Base-by-base conservation (phyloP, 2,329 filamentous ascomycete species). In the Pseudocercospora macadamiae region DNA sequence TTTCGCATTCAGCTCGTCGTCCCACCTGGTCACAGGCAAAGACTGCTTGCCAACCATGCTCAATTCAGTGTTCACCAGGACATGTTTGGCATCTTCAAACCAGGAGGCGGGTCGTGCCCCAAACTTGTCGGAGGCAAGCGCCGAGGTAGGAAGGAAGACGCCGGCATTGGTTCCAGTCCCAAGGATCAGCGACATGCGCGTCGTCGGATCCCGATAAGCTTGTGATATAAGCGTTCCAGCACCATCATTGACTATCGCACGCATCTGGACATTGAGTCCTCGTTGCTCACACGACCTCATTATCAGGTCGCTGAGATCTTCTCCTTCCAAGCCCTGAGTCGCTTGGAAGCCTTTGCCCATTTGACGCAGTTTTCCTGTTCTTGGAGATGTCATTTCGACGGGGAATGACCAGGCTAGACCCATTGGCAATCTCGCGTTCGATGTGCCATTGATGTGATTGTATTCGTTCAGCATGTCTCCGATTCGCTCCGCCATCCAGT, bases 341-440 rank as follows among this genome's bases (percentile, higher is more conserved):
- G 84, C 86, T 54, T 77, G 75, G 68, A 88, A 88, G 0, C 85
- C 85, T 70, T 88, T 88, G 60, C 86, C 86, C 86, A 88, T 88
- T 14, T 79, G 78, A 53, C 86, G 77, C 18, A 88, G 73, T 44
- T 79, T 80, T 5, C 84, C 86, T 47, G 78, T 82, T 54, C 80
- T 78, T 55, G 80, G 78, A 10, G 84, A 87, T 4, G 84, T 88
- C 74, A 87, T 84, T 72, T 87, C 82, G 55, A 88, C 80, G 0
- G 86, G 86, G 70, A 88, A 88, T 2, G 85, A 87, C 86, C 86
- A 88, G 2, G 86, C 83, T 62, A 88, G 66, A 3, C 86, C 86
- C 78, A 87, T 83, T 4, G 80, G 76, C 55, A 87, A 72, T 9
- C 75, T 76, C 3, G 71, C 70, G 12, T 68, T 63, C 1, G 64